Evolutionary conservation across 257 asterid genomes (phyloP).

Genomic region (Forsythia viridissima): DNA sequence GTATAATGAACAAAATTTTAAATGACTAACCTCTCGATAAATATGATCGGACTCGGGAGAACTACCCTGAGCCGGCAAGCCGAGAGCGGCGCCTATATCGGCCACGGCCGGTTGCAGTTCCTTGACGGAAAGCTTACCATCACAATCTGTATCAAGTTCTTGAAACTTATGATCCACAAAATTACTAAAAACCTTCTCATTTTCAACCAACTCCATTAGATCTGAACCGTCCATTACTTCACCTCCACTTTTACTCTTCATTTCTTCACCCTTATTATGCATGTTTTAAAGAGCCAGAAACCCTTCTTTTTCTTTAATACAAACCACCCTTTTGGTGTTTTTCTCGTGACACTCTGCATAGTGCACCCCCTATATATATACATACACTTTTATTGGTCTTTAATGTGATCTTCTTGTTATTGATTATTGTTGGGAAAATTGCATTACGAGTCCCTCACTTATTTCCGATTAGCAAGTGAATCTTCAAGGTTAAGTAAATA

Average conservation of each 20-base stretch:
- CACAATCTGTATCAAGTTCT: constrained; percentile 73
- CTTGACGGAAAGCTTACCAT: constrained; percentile 76
- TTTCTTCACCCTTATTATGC: constrained; percentile 23
- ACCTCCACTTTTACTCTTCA: constrained; percentile 35
- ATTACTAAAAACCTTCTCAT: constrained; percentile 65
- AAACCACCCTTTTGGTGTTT: not conserved
- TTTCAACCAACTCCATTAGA: constrained; percentile 91
- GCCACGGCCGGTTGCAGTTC: constrained; percentile 86
- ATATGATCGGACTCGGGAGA: constrained; percentile 75
- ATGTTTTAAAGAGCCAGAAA: constrained; percentile 6
- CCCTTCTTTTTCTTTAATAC: constrained; percentile 23
- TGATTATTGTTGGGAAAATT: not conserved
- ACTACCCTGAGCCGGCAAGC: constrained; percentile 74
- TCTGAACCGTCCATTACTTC: constrained; percentile 96
- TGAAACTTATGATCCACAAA: constrained; percentile 86
- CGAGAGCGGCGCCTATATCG: constrained; percentile 84
- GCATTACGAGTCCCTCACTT: not conserved
- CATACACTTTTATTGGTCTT: not conserved
- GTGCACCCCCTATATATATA: too few species aligned
- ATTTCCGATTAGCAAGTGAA: not conserved
- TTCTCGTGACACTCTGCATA: constrained; percentile 19
- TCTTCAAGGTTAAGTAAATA: not conserved
- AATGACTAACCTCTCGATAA: constrained; percentile 58
- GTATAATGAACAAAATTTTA: too few species aligned
- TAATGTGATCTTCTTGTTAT: not conserved